A percentile compares a stretch with the other conserved stretches of the same genome.
Conservation (phyloP, 2,329 filamentous ascomycete species). For the Aureobasidium pullulans region DNA sequence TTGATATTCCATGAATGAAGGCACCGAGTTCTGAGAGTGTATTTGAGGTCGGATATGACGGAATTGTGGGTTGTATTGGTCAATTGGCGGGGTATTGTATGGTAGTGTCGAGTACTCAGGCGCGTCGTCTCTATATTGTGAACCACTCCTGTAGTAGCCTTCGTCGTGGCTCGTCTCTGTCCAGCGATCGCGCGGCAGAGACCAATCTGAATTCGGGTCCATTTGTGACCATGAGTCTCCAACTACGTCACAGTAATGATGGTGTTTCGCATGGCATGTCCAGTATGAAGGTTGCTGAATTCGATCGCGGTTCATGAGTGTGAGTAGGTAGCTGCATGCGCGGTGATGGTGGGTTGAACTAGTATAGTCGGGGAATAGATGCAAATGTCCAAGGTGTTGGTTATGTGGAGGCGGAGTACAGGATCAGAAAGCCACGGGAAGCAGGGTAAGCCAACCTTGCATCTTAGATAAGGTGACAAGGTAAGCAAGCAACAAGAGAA, state of each 20-base stretch:
- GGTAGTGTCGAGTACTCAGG: background rate
- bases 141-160: background rate
- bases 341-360: background rate
- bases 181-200: conserved; percentile 6
- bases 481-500: conserved; percentile 9
- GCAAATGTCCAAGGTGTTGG: background rate
- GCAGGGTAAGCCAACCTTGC: conserved; percentile 8
- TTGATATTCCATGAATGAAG: conserved; percentile 9
- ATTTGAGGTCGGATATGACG: background rate
- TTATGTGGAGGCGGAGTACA: conserved; percentile 5
- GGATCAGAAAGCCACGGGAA: conserved; percentile 2
- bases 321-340: background rate
- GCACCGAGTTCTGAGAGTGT: conserved; percentile 1
- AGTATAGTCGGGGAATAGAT: background rate
- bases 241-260: conserved; percentile 3
- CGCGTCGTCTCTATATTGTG: background rate
- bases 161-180: background rate
- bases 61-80: background rate
- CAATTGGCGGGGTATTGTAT: background rate
- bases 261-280: conserved; percentile 1
- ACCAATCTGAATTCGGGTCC: background rate
- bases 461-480: conserved; percentile 12
- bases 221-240: conserved; percentile 6
- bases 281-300: background rate
- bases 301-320: conserved; percentile 1